phyloP scores from a whole-genome alignment of 495 filamentous ascomycete species.

The Xylaria cubensis region DNA sequence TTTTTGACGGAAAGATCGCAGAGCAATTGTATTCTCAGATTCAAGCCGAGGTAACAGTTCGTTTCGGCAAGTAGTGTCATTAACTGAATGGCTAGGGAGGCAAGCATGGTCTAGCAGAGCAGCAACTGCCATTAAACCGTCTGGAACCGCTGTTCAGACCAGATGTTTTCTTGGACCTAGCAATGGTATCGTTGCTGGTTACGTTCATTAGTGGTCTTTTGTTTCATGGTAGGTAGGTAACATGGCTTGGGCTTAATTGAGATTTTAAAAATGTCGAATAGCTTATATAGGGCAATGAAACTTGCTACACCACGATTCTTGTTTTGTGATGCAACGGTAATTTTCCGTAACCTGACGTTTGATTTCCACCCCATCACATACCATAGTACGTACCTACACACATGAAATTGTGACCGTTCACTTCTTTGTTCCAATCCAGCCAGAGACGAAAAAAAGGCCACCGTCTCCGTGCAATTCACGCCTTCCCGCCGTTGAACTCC shows the following conservation, averaged over 20 bases:
- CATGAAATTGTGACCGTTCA: neutral
- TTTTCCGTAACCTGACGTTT: constrained; percentile 13
- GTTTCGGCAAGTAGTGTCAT: neutral
- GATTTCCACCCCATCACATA: neutral
- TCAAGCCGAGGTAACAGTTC: too few relatives aligned
- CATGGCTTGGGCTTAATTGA: neutral
- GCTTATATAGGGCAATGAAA: neutral
- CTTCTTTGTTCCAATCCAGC: constrained; percentile 7
- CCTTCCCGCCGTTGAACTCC: constrained; percentile 13
- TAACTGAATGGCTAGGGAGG: neutral
- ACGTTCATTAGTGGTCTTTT: neutral
- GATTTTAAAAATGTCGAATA: too few relatives aligned
- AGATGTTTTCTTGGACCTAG: neutral
- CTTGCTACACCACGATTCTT: too few relatives aligned
- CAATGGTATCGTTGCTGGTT: neutral
- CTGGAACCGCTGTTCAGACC: neutral
- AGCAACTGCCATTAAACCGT: neutral
- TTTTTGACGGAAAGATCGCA: neutral
- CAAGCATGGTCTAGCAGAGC: neutral
- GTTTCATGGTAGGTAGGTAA: neutral
- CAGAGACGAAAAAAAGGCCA: neutral
- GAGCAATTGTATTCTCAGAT: neutral
- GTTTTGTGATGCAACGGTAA: neutral
- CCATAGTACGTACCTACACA: neutral
- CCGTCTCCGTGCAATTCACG: neutral